Evolutionary conservation across 2,329 filamentous ascomycete genomes (phyloP).

Genomic region (Myotisia sp.): DNA sequence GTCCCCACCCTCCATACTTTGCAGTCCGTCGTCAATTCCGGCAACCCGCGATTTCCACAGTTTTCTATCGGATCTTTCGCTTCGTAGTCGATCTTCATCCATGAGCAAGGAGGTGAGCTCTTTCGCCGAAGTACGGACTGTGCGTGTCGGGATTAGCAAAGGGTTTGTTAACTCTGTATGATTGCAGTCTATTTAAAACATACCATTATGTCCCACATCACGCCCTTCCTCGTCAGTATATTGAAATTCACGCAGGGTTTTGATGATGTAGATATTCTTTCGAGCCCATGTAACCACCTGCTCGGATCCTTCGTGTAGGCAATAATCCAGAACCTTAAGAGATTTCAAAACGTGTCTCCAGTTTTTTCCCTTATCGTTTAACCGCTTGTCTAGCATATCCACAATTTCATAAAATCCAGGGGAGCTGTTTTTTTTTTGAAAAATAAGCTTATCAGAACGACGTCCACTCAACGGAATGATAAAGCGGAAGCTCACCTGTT

Average conservation of each 20-base stretch:
- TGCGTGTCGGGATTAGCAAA: background rate
- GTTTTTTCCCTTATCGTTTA: constrained; percentile 99
- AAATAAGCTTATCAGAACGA: too few species aligned
- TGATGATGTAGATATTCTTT: constrained; percentile 98
- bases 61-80: constrained; percentile 79
- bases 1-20: constrained; percentile 31
- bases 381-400: constrained; percentile 96
- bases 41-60: constrained; percentile 94
- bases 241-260: constrained; percentile 91
- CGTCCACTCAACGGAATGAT: background rate
- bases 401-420: constrained; percentile 99
- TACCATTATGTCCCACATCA: constrained; percentile 94
- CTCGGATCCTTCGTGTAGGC: constrained; percentile 91
- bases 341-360: constrained; percentile 98
- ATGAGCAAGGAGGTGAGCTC: constrained; percentile 83
- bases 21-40: constrained; percentile 64
- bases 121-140: constrained; percentile 90
- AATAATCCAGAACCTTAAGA: constrained; percentile 94
- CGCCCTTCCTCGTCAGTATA: constrained; percentile 91
- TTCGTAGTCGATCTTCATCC: constrained; percentile 83
- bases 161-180: background rate
- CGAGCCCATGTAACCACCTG: constrained; percentile 94
- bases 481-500: constrained; percentile 55
- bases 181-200: constrained; percentile 19
- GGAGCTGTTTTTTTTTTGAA: constrained; percentile 42